Evolutionary conservation across 2,329 filamentous ascomycete genomes (phyloP).

Genomic region (Zasmidium citrigriseum): DNA sequence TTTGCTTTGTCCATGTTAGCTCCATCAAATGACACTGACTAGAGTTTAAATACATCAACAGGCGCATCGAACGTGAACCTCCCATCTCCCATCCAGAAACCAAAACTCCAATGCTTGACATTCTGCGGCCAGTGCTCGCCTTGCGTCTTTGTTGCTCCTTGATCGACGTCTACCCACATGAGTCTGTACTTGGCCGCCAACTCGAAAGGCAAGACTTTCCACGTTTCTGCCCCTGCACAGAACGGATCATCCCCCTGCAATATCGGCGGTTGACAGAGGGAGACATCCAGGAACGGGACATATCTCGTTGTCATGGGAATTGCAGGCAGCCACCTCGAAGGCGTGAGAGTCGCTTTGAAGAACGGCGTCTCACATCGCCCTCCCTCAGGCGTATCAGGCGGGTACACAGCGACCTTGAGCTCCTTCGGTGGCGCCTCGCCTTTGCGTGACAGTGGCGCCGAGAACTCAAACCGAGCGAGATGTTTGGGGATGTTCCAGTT

Average conservation of each 20-base stretch:
- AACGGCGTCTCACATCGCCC: background rate
- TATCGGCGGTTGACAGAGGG: slow-evolving; percentile 8
- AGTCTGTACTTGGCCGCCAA: background rate
- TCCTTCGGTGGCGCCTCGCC: background rate
- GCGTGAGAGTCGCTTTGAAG: slow-evolving; percentile 5
- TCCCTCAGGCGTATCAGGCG: background rate
- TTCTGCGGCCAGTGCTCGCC: slow-evolving; percentile 4
- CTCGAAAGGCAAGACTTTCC: background rate
- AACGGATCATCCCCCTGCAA: background rate
- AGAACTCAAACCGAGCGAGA: slow-evolving; percentile 6
- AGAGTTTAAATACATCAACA: slow-evolving; percentile 1
- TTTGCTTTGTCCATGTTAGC: background rate
- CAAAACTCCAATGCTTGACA: slow-evolving; percentile 4
- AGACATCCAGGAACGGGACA: background rate
- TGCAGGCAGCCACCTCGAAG: slow-evolving; percentile 1
- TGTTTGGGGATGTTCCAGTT: slow-evolving; percentile 11
- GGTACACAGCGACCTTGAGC: slow-evolving; percentile 3
- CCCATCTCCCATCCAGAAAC: slow-evolving; percentile 1
- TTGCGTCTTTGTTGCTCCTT: background rate
- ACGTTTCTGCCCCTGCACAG: slow-evolving; percentile 1
- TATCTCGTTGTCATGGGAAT: slow-evolving; percentile 6
- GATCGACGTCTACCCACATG: background rate
- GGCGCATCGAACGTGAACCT: background rate
- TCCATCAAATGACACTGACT: background rate
- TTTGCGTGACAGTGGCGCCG: background rate